Evolutionary conservation across 2,329 filamentous ascomycete genomes (phyloP).

Genomic region (Conoideocrella luteorostrata): DNA sequence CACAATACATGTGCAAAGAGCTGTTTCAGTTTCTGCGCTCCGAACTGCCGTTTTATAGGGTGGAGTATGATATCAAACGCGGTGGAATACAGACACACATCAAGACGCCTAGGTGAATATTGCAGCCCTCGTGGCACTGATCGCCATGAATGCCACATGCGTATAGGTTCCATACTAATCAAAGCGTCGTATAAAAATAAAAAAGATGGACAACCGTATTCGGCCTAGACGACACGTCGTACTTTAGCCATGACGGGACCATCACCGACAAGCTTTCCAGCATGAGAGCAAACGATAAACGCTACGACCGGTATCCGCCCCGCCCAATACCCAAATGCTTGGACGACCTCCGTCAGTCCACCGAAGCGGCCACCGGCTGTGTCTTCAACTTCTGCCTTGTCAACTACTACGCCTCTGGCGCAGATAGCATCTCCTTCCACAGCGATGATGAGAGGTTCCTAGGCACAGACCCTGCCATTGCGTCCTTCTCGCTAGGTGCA

Average conservation of each 20-base stretch:
- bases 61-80: constrained; percentile 66
- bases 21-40: constrained; percentile 65
- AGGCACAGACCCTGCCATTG: constrained; percentile 62
- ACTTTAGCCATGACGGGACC: constrained; percentile 42
- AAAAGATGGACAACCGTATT: constrained; percentile 48
- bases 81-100: constrained; percentile 57
- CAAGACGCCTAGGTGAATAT: constrained; percentile 39
- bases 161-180: too few species aligned
- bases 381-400: constrained; percentile 74
- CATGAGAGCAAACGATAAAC: constrained; percentile 41
- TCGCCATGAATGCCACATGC: too few species aligned
- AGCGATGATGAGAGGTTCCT: constrained; percentile 77
- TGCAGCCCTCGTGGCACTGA: not conserved
- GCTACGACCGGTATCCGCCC: constrained; percentile 49
- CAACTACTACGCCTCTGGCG: constrained; percentile 74
- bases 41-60: constrained; percentile 70
- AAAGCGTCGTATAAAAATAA: too few species aligned
- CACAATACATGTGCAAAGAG: constrained; percentile 44
- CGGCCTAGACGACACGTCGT: constrained; percentile 55
- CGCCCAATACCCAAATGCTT: constrained; percentile 67
- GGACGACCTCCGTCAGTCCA: constrained; percentile 52
- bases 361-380: constrained; percentile 60
- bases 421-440: constrained; percentile 73
- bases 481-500: constrained; percentile 67
- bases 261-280: constrained; percentile 38